Evolutionary conservation across 179 eudicot species (phyloP).

Genomic region (Monotropa hypopitys): DNA sequence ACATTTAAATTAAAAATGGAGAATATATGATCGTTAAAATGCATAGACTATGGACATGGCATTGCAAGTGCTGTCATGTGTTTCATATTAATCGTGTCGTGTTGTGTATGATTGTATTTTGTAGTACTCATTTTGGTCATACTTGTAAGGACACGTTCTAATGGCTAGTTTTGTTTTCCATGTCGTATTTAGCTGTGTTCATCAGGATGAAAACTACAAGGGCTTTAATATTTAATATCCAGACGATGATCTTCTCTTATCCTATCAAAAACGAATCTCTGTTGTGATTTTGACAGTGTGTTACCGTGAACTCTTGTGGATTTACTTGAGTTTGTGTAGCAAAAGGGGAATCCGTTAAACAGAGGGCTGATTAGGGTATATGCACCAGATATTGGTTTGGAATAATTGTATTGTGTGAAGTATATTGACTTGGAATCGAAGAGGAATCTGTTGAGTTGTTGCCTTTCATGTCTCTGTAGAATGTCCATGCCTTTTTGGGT

Average conservation of each 20-base stretch:
- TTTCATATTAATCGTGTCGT: no score
- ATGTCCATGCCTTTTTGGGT: neutral
- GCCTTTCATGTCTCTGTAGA: neutral
- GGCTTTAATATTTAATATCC: neutral
- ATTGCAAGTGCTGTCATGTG: neutral
- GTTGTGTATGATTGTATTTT: neutral
- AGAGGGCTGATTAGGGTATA: neutral
- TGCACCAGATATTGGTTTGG: neutral
- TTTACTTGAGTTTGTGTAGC: neutral
- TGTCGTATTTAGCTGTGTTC: neutral
- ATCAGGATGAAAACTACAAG: neutral
- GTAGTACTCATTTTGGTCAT: neutral
- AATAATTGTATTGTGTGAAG: neutral
- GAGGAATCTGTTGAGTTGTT: neutral
- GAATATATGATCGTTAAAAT: neutral
- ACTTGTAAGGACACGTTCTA: neutral
- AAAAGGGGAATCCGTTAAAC: neutral
- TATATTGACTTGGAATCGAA: neutral
- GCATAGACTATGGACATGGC: neutral
- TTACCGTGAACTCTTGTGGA: neutral
- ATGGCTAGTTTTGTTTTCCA: neutral
- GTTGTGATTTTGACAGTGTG: neutral
- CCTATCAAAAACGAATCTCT: neutral
- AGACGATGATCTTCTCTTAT: neutral
- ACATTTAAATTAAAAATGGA: neutral